Conservation (phyloP, 352 stramenopile genomes). For the Phytopythium boreale region DNA sequence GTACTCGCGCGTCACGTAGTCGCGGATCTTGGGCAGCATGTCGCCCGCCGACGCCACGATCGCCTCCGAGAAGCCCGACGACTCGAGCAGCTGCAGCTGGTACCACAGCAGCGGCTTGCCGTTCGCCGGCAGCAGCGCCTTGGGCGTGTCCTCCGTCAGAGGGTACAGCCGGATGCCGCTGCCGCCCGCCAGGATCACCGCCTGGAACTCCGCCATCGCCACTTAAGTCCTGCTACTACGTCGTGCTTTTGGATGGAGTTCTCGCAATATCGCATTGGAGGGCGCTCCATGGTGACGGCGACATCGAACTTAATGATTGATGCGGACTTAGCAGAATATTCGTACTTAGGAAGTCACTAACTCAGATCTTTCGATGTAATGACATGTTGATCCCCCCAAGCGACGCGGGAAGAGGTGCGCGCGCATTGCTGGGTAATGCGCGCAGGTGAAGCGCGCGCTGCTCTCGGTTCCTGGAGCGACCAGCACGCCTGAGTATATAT, state of each 20-base stretch:
- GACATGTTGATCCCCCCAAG: not conserved
- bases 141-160: conserved; percentile 75
- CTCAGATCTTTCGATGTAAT: not conserved
- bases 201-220: conserved; percentile 80
- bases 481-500: not conserved
- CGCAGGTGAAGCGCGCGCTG: not conserved
- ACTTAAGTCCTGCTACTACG: not conserved
- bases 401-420: not conserved
- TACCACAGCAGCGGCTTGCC: conserved; percentile 76
- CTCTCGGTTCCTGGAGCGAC: not conserved
- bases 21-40: conserved; percentile 62
- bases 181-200: conserved; percentile 76
- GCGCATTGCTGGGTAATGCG: not conserved
- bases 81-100: conserved; percentile 77
- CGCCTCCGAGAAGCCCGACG: conserved; percentile 73
- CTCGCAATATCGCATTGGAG: not conserved
- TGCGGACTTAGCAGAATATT: not conserved
- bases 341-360: not conserved
- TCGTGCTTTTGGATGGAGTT: not conserved
- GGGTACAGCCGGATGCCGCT: conserved; percentile 78
- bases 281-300: not conserved
- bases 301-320: not conserved
- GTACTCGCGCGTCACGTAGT: conserved; percentile 77
- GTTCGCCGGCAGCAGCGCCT: conserved; percentile 64
- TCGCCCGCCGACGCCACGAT: conserved; percentile 63